Conservation (phyloP, 2,329 filamentous ascomycete species). For the Fusarium redolens region DNA sequence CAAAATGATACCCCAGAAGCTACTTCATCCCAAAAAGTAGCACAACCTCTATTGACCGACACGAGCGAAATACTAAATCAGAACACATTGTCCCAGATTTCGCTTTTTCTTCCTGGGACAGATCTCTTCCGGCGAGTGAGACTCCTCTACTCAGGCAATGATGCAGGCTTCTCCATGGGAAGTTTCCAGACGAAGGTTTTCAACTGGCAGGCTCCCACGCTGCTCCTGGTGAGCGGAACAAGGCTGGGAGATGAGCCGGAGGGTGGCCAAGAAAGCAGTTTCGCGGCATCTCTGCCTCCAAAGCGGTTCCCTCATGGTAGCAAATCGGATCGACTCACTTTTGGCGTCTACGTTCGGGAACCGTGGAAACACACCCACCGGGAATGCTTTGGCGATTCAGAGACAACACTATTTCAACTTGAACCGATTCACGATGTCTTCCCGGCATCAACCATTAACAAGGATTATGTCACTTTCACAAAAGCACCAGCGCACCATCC, state of each 20-base stretch:
- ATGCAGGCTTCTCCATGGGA: conserved; percentile 80
- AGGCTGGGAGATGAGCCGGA: conserved; percentile 63
- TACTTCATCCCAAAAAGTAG: conserved; percentile 39
- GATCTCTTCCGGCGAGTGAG: conserved; percentile 74
- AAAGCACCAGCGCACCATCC: conserved; percentile 70
- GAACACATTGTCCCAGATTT: conserved; percentile 75
- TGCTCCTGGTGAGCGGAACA: conserved; percentile 75
- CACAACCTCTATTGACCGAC: conserved; percentile 63
- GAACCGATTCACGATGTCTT: conserved; percentile 79
- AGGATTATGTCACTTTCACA: conserved; percentile 75
- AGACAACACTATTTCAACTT: conserved; percentile 77
- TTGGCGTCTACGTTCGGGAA: conserved; percentile 73
- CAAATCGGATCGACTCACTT: conserved; percentile 67
- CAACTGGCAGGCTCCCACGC: conserved; percentile 80
- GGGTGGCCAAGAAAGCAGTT: conserved; percentile 65
- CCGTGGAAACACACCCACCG: conserved; percentile 78
- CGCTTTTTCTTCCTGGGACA: conserved; percentile 75
- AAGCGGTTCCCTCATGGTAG: conserved; percentile 67
- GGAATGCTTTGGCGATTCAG: conserved; percentile 73
- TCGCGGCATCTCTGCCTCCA: conserved; percentile 71
- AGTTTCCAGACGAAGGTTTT: conserved; percentile 80
- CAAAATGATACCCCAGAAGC: conserved; percentile 45
- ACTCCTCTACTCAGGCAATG: conserved; percentile 75
- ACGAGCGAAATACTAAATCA: conserved; percentile 72
- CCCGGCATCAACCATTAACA: conserved; percentile 70